Percentiles rank a stretch among this genome's conserved stretches.
Conservation (phyloP, 345 rosid species). For the Sonneratia alba region DNA sequence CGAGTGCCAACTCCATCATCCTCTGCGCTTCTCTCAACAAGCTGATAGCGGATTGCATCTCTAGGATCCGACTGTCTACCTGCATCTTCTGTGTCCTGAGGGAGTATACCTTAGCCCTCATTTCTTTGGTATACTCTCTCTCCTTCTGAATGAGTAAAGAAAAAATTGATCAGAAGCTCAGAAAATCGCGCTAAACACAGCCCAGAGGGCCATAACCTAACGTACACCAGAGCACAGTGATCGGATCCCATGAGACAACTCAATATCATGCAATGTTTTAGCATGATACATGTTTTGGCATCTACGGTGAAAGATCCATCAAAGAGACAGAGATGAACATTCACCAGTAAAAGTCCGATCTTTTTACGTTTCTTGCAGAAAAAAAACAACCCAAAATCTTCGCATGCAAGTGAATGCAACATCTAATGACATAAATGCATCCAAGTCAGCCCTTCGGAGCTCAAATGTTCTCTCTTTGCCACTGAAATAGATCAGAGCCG, state of each 20-base stretch:
- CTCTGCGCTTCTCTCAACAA: conserved; percentile 48
- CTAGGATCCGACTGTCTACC: conserved; percentile 30
- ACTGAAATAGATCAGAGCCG: too few relatives aligned
- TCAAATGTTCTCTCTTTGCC: too few relatives aligned
- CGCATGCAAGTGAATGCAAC: background rate
- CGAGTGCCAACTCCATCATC: conserved; percentile 31
- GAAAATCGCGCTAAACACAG: background rate
- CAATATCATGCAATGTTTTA: background rate
- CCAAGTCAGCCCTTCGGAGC: too few relatives aligned
- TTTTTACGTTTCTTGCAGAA: background rate
- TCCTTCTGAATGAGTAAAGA: conserved; percentile 33
- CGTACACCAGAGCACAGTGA: background rate
- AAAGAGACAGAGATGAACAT: too few relatives aligned
- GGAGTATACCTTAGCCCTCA: conserved; percentile 29
- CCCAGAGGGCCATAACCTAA: too few relatives aligned
- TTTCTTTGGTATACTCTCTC: conserved; percentile 27
- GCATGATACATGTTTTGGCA: background rate
- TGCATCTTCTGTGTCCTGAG: conserved; percentile 41
- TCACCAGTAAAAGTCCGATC: too few relatives aligned
- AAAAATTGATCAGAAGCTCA: background rate
- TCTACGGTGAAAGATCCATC: too few relatives aligned
- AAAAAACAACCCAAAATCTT: too few relatives aligned
- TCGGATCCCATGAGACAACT: background rate
- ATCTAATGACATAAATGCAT: background rate
- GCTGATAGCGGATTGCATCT: conserved; percentile 39